Evolutionary conservation across 805 yeast genomes (phyloP).

Genomic region (Metschnikowia drakensbergensis): DNA sequence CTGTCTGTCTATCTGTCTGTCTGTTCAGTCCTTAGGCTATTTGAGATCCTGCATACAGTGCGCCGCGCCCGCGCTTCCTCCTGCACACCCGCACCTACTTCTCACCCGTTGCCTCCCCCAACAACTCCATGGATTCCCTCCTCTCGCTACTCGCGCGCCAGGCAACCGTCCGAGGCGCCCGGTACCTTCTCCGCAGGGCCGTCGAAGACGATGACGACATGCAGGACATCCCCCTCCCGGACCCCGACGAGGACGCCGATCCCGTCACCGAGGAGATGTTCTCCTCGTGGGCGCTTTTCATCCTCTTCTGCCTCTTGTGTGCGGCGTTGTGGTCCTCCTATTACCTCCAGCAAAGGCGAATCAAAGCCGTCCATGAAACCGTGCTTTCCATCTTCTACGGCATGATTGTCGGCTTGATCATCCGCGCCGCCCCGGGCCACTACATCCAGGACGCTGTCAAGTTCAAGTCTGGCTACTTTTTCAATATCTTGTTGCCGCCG

Average conservation of each 20-base stretch:
- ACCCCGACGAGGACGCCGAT: conserved; percentile 58
- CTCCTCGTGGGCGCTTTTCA: conserved; percentile 96
- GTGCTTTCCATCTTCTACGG: conserved; percentile 95
- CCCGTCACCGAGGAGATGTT: conserved; percentile 94
- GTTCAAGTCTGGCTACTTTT: conserved; percentile 90
- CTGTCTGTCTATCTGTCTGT: no score
- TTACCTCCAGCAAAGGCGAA: conserved; percentile 83
- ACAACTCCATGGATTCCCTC: conserved; percentile 10
- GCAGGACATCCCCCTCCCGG: conserved; percentile 45
- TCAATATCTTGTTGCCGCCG: conserved; percentile 92
- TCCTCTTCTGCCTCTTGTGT: conserved; percentile 71
- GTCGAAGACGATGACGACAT: conserved; percentile 27
- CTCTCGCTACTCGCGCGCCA: conserved; percentile 8
- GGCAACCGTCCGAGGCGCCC: conserved; percentile 7
- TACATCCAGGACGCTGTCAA: conserved; percentile 96
- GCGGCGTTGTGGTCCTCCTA: conserved; percentile 95
- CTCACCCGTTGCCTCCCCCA: neutral
- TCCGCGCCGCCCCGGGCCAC: conserved; percentile 91
- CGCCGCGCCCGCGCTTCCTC: no score
- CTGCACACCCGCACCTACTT: neutral
- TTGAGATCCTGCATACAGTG: neutral
- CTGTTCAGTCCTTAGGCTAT: no score
- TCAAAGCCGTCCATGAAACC: conserved; percentile 96
- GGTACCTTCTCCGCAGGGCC: conserved; percentile 30
- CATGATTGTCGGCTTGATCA: conserved; percentile 89